Evolutionary conservation across 768 basidiomycete genomes (phyloP), one percentile per base, ranked within the genome.

Genomic region (Ramaria rubella): DNA sequence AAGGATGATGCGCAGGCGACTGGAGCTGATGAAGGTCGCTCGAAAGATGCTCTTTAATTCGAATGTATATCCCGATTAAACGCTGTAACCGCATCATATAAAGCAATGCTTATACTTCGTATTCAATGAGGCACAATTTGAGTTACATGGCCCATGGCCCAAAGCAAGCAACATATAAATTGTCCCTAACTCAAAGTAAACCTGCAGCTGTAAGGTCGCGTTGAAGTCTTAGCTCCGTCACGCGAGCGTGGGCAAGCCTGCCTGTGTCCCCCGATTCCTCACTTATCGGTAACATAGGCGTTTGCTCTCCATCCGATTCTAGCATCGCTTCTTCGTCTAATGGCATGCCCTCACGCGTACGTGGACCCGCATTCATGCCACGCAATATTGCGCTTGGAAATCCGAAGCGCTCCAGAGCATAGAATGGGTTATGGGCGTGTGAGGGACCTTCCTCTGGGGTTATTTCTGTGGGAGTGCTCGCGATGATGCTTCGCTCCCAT

Each of bases 1-100:
- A 73, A 90, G 83, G 72, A 85, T 90, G 57, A 96, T 93, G 83
- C 78, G 87, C 55, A 78, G 87, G 19, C 79, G 90, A 46, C 76
- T 94, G 14, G 87, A 81, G 14, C 82, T 86, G 71, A 85, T 97
- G 83, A 81, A 82, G 69, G 73, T 21, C 14, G 55, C 33, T 15
- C 27, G 4, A 30, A 17, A 30, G 24, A 27, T 26, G 46, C 46
- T 48, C 17, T 26, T 9, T 15, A 9, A 27, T 7, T 48, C 26
- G 17, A 27, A 9, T 24, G 24, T 48, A 27, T 29, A 48, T 48
- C 29, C 23, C 46, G 14, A 42, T 17, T 42, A 42, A n/a, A 19
- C 17, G 17, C 5, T 42, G 40, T 42, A 21, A 42, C 9, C 5
- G 40, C 23, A 42, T 17, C 23, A 21, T 42, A 17, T 19, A 2